Evolutionary conservation across 2,329 filamentous ascomycete species (phyloP).

Genomic region (Aspergillus pseudonomiae): DNA sequence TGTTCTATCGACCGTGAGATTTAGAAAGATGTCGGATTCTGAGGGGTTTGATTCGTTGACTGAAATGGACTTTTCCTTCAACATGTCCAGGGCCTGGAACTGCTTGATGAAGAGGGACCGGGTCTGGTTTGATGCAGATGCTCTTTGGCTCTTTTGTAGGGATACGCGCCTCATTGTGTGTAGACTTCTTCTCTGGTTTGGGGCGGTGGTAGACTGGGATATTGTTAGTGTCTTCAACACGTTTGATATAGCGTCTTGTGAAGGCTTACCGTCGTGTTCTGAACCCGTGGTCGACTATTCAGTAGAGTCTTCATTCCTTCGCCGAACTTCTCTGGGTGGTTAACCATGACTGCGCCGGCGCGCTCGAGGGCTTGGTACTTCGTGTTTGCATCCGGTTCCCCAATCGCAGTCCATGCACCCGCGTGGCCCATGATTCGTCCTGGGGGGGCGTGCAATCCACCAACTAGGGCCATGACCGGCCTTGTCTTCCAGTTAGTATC

Average conservation of each 20-base stretch:
- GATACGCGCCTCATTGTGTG: slow-evolving; percentile 51
- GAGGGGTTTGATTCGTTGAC: slow-evolving; percentile 42
- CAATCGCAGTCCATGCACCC: slow-evolving; percentile 70
- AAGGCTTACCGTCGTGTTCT: slow-evolving; percentile 26
- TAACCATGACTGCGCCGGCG: slow-evolving; percentile 70
- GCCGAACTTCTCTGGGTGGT: slow-evolving; percentile 77
- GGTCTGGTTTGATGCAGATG: slow-evolving; percentile 38
- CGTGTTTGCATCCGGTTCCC: slow-evolving; percentile 65
- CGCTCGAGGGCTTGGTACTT: slow-evolving; percentile 69
- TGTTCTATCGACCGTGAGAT: slow-evolving; percentile 67
- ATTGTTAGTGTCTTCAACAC: slow-evolving; percentile 4
- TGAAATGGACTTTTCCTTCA: slow-evolving; percentile 55
- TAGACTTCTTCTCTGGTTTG: slow-evolving; percentile 52
- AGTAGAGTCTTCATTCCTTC: slow-evolving; percentile 67
- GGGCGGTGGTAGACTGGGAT: slow-evolving; percentile 22
- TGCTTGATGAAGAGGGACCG: slow-evolving; percentile 60
- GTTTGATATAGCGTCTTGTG: not conserved
- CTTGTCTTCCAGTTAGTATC: slow-evolving; percentile 41
- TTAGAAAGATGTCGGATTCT: slow-evolving; percentile 55
- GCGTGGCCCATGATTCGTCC: slow-evolving; percentile 78
- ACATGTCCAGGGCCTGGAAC: slow-evolving; percentile 57
- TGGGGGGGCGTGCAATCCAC: slow-evolving; percentile 64
- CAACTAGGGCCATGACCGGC: slow-evolving; percentile 73
- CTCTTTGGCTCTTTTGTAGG: not conserved
- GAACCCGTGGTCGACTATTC: slow-evolving; percentile 37